Conservation (phyloP, 768 basidiomycete genomes). For the Leccinellum albellum region DNA sequence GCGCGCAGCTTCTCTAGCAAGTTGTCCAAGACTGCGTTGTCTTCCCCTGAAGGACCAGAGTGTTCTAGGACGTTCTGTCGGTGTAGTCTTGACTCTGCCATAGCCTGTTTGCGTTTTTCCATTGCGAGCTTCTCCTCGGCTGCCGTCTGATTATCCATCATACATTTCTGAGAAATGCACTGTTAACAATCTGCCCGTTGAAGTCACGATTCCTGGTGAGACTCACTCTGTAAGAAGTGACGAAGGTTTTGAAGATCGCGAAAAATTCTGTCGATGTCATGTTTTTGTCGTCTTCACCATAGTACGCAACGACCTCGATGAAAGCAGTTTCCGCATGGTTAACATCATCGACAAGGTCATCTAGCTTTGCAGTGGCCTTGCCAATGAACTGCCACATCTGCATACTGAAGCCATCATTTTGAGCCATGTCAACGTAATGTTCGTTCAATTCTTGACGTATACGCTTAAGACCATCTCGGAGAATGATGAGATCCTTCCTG, state of each 20-base stretch:
- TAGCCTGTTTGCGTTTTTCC: conserved; percentile 66
- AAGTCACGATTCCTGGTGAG: not conserved
- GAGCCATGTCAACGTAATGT: conserved; percentile 70
- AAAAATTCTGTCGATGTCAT: conserved; percentile 91
- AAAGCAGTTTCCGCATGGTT: conserved; percentile 82
- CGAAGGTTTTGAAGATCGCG: conserved; percentile 94
- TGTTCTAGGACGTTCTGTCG: conserved; percentile 49
- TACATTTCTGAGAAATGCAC: conserved; percentile 68
- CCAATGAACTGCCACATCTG: conserved; percentile 92
- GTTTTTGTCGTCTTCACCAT: conserved; percentile 88
- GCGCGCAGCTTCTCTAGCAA: conserved; percentile 68
- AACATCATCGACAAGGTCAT: conserved; percentile 84
- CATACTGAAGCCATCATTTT: conserved; percentile 74
- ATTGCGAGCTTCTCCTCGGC: conserved; percentile 66
- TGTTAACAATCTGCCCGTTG: conserved; percentile 2
- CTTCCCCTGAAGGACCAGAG: conserved; percentile 49
- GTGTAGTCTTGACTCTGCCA: conserved; percentile 58
- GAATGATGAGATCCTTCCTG: conserved; percentile 66
- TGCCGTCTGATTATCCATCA: conserved; percentile 67
- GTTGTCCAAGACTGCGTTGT: conserved; percentile 58
- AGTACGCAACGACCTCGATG: conserved; percentile 82
- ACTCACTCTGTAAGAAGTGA: conserved; percentile 83
- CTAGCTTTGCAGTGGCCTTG: conserved; percentile 68
- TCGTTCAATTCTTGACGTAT: conserved; percentile 80
- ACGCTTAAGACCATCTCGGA: conserved; percentile 70